Evolutionary conservation across 2,329 filamentous ascomycete species (phyloP).

Genomic region (Nemania sp.): DNA sequence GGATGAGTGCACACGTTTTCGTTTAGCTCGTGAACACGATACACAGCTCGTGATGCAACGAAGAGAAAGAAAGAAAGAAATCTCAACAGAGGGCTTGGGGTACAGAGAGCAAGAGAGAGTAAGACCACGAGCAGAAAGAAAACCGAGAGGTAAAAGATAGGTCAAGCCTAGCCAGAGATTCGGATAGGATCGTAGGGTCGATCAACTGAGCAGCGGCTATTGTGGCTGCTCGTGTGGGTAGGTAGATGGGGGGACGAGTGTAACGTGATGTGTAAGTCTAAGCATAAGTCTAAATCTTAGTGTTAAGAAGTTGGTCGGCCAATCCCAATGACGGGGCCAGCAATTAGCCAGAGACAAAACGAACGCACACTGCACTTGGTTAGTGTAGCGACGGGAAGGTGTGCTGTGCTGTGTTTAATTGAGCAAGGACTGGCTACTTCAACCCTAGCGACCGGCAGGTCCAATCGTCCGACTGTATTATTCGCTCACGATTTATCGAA

Average conservation of each 20-base stretch:
- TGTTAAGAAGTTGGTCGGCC: no score
- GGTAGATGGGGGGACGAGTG: no score
- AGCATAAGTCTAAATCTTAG: no score
- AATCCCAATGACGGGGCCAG: no score
- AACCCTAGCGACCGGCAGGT: no score
- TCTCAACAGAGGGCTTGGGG: neutral
- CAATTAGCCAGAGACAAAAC: no score
- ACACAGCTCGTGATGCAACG: constrained; percentile 19
- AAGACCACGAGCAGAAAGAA: neutral
- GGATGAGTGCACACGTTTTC: neutral
- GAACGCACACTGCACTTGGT: no score
- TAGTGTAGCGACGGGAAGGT: neutral
- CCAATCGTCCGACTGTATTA: no score
- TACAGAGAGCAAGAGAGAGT: neutral
- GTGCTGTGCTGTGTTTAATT: constrained; percentile 24
- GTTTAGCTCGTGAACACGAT: constrained; percentile 21
- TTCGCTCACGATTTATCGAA: constrained; percentile 18
- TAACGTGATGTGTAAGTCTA: no score
- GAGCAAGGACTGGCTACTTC: constrained; percentile 17
- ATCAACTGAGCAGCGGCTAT: no score
- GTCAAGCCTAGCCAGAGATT: neutral
- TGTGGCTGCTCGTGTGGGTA: no score
- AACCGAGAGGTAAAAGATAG: neutral
- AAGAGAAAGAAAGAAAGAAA: constrained; percentile 5
- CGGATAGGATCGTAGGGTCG: no score